Evolutionary conservation across 1,139 yeast genomes (phyloP), one percentile per base, ranked within the genome.

Genomic region (Taphrina sp.): DNA sequence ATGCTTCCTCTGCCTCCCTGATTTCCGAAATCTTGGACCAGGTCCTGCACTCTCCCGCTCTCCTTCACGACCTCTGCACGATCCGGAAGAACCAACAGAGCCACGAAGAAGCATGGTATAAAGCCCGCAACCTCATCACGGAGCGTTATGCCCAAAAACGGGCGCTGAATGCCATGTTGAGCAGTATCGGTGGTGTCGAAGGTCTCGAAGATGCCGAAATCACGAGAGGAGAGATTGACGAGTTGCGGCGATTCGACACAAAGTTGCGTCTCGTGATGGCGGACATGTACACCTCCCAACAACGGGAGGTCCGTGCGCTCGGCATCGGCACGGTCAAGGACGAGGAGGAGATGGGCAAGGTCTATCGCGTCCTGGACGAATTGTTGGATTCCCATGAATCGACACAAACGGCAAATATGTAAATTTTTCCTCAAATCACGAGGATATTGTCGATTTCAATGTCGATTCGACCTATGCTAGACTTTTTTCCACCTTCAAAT

Each of bases 81-180:
- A 43, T 43, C 17, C 24, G 38, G 3, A 17, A 8, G 4, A 43
- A 43, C 28, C 47, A 43, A 31, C 36, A 43, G 29, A 14, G 16
- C n/a, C 47, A 43, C 12, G 47, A 43, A 29, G 14, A 20, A 31
- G 47, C 38, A 12, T 43, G 47, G 47, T 5, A 5, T 19, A 29
- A 29, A 4, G 47, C 47, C 2, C 47, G 47, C 5, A 20, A 14
- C n/a, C 5, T 29, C 28, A 43, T 43, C 12, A 5, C n/a, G 26
- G 19, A 7, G 12, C 12, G 17, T 26, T 43, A 43, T 38, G 37
- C 29, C 14, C 29, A 29, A 38, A 29, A 20, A 17, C 37, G 47
- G 3, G 14, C 5, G 2, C 20, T 43, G 38, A 43, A 43, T 31
- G 29, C 24, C 17, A 4, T 43, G 28, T 16, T 33, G 29, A 31